phyloP scores from a whole-genome alignment of 2,329 filamentous ascomycete genomes.

The Penicillium psychrosexuale region DNA sequence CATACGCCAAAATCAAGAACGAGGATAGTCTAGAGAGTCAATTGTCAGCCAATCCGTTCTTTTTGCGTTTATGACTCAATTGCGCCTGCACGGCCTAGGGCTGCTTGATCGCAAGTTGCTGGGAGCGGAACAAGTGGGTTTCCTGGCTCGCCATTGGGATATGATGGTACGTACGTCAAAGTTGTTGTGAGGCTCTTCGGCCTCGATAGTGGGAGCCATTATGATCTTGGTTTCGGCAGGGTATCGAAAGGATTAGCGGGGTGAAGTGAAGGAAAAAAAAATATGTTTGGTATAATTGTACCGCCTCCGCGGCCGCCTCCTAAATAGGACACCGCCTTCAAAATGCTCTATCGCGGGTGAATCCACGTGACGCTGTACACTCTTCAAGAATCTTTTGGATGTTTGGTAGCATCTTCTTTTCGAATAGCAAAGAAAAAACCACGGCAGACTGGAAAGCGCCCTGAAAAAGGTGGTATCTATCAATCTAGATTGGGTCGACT shows the following conservation, averaged over 20 bases:
- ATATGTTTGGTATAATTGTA: neutral
- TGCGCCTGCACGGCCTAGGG: neutral
- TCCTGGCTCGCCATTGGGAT: constrained; percentile 1
- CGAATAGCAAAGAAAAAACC: too few relatives aligned
- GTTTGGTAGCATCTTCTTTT: too few relatives aligned
- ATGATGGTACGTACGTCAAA: constrained; percentile 19
- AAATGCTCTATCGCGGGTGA: too few relatives aligned
- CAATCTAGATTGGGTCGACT: too few relatives aligned
- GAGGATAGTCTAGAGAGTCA: constrained; percentile 9
- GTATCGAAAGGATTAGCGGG: constrained; percentile 3
- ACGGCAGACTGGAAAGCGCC: too few relatives aligned
- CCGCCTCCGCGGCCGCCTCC: neutral
- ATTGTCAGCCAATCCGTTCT: constrained; percentile 10
- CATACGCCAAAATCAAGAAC: constrained; percentile 16
- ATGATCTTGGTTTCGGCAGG: constrained; percentile 3
- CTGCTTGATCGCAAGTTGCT: constrained; percentile 9
- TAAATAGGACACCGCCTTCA: neutral
- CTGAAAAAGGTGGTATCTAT: too few relatives aligned
- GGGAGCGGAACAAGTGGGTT: neutral
- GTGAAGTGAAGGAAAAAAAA: constrained; percentile 12
- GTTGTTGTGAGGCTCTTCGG: constrained; percentile 20
- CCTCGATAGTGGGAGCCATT: constrained; percentile 17
- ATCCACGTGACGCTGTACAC: too few relatives aligned
- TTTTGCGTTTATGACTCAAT: neutral
- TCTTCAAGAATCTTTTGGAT: too few relatives aligned